phyloP scores from a whole-genome alignment of 495 filamentous ascomycete species.

The Neurospora sp. region DNA sequence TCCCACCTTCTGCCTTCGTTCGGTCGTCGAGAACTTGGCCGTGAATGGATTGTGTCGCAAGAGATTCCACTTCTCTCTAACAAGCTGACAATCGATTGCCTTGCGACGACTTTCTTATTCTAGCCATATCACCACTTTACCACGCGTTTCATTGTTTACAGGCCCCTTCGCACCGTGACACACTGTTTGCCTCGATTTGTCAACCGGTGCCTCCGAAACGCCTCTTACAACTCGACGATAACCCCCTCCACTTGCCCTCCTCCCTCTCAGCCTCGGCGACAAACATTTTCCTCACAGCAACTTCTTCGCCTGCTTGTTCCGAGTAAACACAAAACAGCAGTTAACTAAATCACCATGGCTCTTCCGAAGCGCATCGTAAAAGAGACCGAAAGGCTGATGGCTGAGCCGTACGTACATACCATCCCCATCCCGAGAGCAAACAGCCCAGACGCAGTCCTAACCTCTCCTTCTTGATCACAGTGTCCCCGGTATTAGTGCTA shows the following conservation, averaged over 20 bases:
- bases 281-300: background rate
- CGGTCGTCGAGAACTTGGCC: background rate
- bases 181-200: background rate
- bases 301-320: background rate
- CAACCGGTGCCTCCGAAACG: background rate
- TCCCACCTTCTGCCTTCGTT: background rate
- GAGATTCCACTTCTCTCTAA: background rate
- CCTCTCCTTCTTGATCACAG: constrained; percentile 33
- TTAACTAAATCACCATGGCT: constrained; percentile 39
- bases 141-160: background rate
- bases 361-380: constrained; percentile 96
- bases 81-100: background rate
- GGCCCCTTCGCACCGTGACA: background rate
- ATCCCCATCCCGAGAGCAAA: background rate
- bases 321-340: background rate
- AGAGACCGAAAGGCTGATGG: constrained; percentile 94
- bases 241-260: background rate
- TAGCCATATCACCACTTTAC: background rate
- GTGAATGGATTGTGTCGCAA: background rate
- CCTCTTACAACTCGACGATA: background rate
- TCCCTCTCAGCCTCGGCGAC: background rate
- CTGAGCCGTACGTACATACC: constrained; percentile 67
- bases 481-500: constrained; percentile 90
- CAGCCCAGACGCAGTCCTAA: constrained; percentile 8
- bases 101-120: background rate